Evolutionary conservation across 1,139 yeast genomes (phyloP).

Genomic region (Pneumocystis jirovecii): DNA sequence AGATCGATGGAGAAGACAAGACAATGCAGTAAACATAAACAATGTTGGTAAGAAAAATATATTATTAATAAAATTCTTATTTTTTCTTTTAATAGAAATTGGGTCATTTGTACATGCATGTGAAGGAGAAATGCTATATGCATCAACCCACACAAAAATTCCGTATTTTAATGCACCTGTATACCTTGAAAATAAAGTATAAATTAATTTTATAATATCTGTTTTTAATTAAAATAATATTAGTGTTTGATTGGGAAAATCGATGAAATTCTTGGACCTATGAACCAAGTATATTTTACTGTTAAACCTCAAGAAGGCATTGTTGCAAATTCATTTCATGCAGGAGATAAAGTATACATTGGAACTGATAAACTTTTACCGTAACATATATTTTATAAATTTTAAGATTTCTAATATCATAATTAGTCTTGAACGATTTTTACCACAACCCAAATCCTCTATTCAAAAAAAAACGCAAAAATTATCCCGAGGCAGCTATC

Average conservation of each 20-base stretch:
- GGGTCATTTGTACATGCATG: conserved; percentile 84
- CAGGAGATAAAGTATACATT: conserved; percentile 90
- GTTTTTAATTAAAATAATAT: not conserved
- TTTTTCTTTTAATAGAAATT: conserved; percentile 47
- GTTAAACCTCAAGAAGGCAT: conserved; percentile 93
- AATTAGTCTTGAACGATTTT: not conserved
- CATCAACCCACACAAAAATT: conserved; percentile 80
- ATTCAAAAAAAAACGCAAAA: not conserved
- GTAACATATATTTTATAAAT: conserved; percentile 33
- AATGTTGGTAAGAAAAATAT: not conserved
- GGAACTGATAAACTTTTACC: conserved; percentile 93
- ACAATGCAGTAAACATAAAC: not conserved
- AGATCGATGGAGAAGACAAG: not conserved
- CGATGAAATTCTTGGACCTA: conserved; percentile 93
- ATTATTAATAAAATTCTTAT: not conserved
- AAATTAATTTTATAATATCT: not conserved
- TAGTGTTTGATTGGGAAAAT: conserved; percentile 86
- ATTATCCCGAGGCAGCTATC: not conserved
- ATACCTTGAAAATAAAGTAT: conserved; percentile 59
- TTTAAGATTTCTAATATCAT: not conserved
- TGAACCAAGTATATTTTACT: conserved; percentile 93
- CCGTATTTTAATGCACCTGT: conserved; percentile 99
- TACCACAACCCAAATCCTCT: not conserved
- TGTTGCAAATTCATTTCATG: conserved; percentile 80
- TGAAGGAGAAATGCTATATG: conserved; percentile 95